Percentiles rank a stretch among this genome's conserved stretches.
phyloP scores from a whole-genome alignment of 2,329 filamentous ascomycete genomes.

The Pyricularia sp. region DNA sequence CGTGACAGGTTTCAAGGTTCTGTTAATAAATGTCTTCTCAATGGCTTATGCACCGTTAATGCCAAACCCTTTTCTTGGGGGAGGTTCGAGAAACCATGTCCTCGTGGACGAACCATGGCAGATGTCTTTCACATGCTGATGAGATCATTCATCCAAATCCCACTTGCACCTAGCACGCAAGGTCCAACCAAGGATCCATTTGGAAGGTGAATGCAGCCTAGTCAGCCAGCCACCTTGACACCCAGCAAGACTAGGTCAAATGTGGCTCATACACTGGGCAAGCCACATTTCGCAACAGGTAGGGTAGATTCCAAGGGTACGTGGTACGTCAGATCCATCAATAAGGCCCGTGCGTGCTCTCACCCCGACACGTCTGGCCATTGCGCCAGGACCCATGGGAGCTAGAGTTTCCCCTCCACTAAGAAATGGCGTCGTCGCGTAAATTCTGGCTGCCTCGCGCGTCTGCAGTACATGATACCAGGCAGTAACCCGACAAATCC shows the following conservation, averaged over 20 bases:
- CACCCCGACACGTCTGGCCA: background rate
- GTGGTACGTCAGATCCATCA: background rate
- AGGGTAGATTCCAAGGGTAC: background rate
- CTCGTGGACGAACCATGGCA: background rate
- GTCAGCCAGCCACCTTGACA: background rate
- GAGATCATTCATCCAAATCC: background rate
- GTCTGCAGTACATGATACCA: background rate
- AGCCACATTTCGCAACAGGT: background rate
- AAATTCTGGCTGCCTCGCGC: constrained; percentile 3
- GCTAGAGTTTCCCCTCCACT: constrained; percentile 1
- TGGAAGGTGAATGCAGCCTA: background rate
- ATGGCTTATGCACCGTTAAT: background rate
- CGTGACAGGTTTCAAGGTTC: background rate
- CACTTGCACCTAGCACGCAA: background rate
- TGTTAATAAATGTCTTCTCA: background rate
- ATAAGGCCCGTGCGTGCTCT: background rate
- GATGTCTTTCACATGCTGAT: background rate
- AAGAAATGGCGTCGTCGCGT: constrained; percentile 3
- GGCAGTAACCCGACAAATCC: background rate
- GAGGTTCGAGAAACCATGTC: background rate
- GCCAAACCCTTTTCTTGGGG: background rate
- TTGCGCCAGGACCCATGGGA: background rate
- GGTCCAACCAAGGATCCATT: background rate
- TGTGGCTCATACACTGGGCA: background rate
- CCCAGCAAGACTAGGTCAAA: background rate